Conservation (phyloP, 2,329 filamentous ascomycete species). For the Diplodia scrobiculata region DNA sequence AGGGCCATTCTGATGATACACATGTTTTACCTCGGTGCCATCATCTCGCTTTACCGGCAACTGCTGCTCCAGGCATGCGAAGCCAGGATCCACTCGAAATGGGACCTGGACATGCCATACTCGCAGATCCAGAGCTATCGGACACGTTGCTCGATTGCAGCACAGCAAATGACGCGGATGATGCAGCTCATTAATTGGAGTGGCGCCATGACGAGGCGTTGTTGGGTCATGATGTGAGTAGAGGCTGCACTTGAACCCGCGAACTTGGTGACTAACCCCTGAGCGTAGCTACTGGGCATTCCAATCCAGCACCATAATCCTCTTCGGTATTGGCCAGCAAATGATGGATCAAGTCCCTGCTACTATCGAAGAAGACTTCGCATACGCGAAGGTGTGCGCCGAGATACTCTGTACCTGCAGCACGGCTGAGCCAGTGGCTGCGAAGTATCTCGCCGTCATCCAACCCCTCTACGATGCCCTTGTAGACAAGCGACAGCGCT, state of each 20-base stretch:
- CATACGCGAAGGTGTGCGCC: constrained; percentile 42
- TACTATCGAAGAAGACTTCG: constrained; percentile 40
- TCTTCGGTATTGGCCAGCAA: constrained; percentile 42
- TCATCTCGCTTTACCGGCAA: constrained; percentile 43
- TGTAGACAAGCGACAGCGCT: constrained; percentile 28
- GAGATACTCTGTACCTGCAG: constrained; percentile 42
- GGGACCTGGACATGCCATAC: constrained; percentile 35
- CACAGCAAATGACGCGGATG: constrained; percentile 43
- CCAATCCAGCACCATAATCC: constrained; percentile 41
- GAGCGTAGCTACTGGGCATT: constrained; percentile 43
- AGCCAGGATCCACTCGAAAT: constrained; percentile 31
- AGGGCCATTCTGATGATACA: constrained; percentile 45
- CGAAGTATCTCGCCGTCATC: constrained; percentile 40
- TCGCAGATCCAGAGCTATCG: constrained; percentile 39
- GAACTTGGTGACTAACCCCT: neutral
- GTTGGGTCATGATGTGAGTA: constrained; percentile 45
- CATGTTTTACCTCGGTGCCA: constrained; percentile 43
- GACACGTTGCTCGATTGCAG: constrained; percentile 41
- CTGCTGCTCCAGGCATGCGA: constrained; percentile 41
- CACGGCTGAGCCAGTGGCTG: constrained; percentile 40
- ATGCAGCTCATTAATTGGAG: constrained; percentile 41
- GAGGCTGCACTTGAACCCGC: neutral
- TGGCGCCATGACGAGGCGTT: constrained; percentile 42
- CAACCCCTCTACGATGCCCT: constrained; percentile 43
- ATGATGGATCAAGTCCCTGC: constrained; percentile 40